phyloP scores from a whole-genome alignment of 2,329 filamentous ascomycete species.

The Mariannaea elegans region DNA sequence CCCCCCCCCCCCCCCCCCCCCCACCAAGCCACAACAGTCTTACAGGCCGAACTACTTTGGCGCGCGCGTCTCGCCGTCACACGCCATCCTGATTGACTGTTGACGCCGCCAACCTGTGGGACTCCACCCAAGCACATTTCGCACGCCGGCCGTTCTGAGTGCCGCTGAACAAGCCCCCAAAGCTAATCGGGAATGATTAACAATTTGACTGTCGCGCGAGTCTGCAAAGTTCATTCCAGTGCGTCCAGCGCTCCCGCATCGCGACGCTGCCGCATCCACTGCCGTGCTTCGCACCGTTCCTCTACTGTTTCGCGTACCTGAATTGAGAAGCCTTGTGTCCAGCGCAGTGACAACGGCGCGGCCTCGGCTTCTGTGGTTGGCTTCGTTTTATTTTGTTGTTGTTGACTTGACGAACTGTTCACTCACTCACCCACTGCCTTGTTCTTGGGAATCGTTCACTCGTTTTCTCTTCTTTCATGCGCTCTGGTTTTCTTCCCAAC shows the following conservation, averaged over 20 bases:
- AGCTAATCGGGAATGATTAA: conserved; percentile 39
- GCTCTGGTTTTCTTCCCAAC: conserved; percentile 23
- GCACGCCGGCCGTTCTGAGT: conserved; percentile 23
- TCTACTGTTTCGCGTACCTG: conserved; percentile 24
- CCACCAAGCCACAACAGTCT: conserved; percentile 4
- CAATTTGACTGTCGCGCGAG: conserved; percentile 33
- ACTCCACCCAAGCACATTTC: background rate
- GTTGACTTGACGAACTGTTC: background rate
- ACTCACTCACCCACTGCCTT: background rate
- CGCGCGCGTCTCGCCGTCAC: conserved; percentile 21
- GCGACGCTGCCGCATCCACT: conserved; percentile 28
- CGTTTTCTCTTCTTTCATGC: conserved; percentile 8
- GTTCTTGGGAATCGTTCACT: background rate
- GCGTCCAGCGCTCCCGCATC: conserved; percentile 2
- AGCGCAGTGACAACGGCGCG: conserved; percentile 31
- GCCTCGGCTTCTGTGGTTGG: conserved; percentile 19
- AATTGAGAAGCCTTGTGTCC: conserved; percentile 15
- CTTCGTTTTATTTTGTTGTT: conserved; percentile 5
- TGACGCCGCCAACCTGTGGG: conserved; percentile 4
- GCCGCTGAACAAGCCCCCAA: conserved; percentile 14
- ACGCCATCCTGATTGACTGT: conserved; percentile 1
- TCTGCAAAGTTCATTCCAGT: conserved; percentile 36
- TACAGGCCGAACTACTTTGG: conserved; percentile 10
- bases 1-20: background rate
- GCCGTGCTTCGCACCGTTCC: conserved; percentile 17